Base-by-base conservation (phyloP, 2,329 filamentous ascomycete species). In the Diaporthe helianthi region DNA sequence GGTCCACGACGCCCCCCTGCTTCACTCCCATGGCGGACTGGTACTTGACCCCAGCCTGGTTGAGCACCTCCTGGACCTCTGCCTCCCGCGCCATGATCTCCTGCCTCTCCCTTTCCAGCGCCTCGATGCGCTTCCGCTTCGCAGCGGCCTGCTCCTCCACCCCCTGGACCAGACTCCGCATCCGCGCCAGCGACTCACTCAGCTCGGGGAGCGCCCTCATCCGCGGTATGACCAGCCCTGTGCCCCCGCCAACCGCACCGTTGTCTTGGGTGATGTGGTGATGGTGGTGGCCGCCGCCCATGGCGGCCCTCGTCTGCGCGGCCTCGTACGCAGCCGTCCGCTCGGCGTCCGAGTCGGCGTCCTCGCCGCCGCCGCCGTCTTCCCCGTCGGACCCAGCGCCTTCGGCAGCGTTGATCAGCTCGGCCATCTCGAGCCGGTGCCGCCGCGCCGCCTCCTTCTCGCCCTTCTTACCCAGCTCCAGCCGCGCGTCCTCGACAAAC, bases 221-320 rank as follows among this genome's bases (percentile, higher is more conserved):
- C 71, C 88, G 90, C 3, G 93, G 88, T 5, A 86, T 79, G 13
- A 83, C 78, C 24, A 83, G 77, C 72, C 78, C 73, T 46, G 78
- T 73, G 66, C 78, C 73, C 46, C 78, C 73, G 66, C 82, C 81
- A 22, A 82, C 78, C 54, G 81, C 78, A 17, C 77, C 82, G 75
- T 84, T 2, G 12, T 54, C 63, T 6, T 9, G 26, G 38, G 54
- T 12, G 3, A 17, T 22, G 75, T 83, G 85, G 26, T 92, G 76
- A 15, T 15, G 33, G 26, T 92, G 76, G 36, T 15, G 33, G 3
- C 33, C 33, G 0, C 90, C 92, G 75, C 95, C 94, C 82, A 96
- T 91, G n/a, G 93, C 95, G 4, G 93, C 92, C 24, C 92, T 87
- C 10, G 93, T 94, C 81, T 98, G 95, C 5, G 93, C 91, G 13